Conservation (phyloP, 495 filamentous ascomycete genomes). For the Xylaria nigripes region DNA sequence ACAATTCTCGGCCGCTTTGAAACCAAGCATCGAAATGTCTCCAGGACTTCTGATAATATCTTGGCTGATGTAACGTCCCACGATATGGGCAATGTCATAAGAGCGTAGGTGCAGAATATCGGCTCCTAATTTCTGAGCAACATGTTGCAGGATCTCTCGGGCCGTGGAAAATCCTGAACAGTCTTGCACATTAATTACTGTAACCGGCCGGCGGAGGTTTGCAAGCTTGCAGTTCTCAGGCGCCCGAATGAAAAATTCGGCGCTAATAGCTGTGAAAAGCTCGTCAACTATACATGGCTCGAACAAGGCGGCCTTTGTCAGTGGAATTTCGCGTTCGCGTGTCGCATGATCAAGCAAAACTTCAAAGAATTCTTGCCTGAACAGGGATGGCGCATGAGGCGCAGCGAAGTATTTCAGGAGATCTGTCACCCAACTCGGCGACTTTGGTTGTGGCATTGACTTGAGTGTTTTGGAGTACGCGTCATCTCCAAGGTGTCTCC, state of each 20-base stretch:
- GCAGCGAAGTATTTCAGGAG: not conserved
- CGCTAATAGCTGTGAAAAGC: constrained; percentile 27
- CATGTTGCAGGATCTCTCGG: constrained; percentile 27
- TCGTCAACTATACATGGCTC: constrained; percentile 23
- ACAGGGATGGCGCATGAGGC: not conserved
- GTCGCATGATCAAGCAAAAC: constrained; percentile 1
- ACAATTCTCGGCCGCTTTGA: constrained; percentile 45
- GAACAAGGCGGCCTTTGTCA: constrained; percentile 10
- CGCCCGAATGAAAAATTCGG: constrained; percentile 25
- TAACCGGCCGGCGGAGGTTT: constrained; percentile 28
- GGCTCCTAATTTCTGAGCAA: constrained; percentile 55
- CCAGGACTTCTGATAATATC: constrained; percentile 36
- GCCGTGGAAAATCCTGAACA: constrained; percentile 26
- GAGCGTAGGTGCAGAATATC: constrained; percentile 73
- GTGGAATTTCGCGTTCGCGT: not conserved
- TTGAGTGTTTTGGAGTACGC: constrained; percentile 8
- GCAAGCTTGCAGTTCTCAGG: constrained; percentile 15
- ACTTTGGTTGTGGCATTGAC: constrained; percentile 2
- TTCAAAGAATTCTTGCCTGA: not conserved
- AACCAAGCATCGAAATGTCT: constrained; percentile 52
- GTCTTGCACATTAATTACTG: constrained; percentile 31
- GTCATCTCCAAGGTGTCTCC: not conserved
- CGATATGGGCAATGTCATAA: constrained; percentile 70
- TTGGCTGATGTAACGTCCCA: constrained; percentile 66
- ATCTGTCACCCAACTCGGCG: constrained; percentile 2